A percentile compares a stretch with the other conserved stretches of the same genome.
Conservation (phyloP, 768 basidiomycete genomes). For the Kwoniella sp. region DNA sequence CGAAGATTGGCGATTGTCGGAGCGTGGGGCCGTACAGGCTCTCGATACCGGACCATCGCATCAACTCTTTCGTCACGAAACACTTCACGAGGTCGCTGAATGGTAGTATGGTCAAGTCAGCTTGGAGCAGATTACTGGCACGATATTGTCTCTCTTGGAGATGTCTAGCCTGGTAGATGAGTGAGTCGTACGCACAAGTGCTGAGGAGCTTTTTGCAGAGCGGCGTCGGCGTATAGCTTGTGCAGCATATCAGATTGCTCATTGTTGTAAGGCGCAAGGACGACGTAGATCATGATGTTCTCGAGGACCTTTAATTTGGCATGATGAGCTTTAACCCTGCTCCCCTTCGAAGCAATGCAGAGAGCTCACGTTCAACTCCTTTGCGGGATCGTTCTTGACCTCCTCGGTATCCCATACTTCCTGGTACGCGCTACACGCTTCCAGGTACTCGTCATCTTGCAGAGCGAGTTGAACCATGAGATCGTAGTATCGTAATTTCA, state of each 20-base stretch:
- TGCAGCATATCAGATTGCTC: constrained; percentile 97
- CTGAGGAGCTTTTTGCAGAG: constrained; percentile 75
- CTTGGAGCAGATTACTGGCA: too few relatives aligned
- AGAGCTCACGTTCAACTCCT: constrained; percentile 52
- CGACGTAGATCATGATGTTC: constrained; percentile 90
- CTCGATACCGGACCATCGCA: constrained; percentile 96
- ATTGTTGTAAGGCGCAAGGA: constrained; percentile 91
- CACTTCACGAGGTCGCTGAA: constrained; percentile 87
- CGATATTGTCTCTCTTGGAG: too few relatives aligned
- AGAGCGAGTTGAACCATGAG: constrained; percentile 95
- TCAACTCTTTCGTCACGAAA: constrained; percentile 87
- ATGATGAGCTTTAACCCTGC: not conserved
- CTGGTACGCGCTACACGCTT: constrained; percentile 91
- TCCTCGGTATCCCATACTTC: constrained; percentile 97
- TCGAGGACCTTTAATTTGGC: constrained; percentile 72
- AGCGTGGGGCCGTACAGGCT: constrained; percentile 82
- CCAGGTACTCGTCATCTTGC: constrained; percentile 79
- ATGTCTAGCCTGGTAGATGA: not conserved
- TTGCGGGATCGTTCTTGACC: constrained; percentile 75
- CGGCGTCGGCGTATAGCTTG: constrained; percentile 76
- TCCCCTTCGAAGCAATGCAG: not conserved
- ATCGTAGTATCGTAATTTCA: constrained; percentile 94
- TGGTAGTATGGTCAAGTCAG: not conserved
- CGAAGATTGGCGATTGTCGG: constrained; percentile 78
- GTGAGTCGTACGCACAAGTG: constrained; percentile 67